Base-by-base conservation (phyloP, 2,329 filamentous ascomycete genomes). In the Ceratocystiopsis sp. region DNA sequence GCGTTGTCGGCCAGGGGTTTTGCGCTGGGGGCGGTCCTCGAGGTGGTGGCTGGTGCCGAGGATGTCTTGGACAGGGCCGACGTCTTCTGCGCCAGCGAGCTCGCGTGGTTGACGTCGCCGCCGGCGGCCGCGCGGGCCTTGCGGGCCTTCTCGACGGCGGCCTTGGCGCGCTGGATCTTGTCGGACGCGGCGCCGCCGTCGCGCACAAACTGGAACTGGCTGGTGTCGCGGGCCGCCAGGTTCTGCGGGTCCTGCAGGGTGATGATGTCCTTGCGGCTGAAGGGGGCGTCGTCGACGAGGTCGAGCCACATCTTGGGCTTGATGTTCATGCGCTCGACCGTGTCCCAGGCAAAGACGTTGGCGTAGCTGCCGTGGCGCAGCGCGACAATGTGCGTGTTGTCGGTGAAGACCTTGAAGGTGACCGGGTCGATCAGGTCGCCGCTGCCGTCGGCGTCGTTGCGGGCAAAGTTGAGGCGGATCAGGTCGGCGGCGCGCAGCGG, bases 311-410 rank as follows among this genome's bases (percentile, higher is more conserved):
- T 81, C 71, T 95, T 96, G 41, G 85, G 72, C 66, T 96, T 96
- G 61, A 98, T 80, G 59, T 98, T 98, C 65, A 98, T 75, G 53
- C 84, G 74, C 61, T 96, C 84, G 35, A 98, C 76, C 2, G 93
- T 98, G 55, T 98, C 93, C 75, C 81, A 95, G 1, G 87, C 79
- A 58, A 96, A 98, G 5, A 94, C 91, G 61, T 98, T 98, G 41
- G 89, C 89, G 45, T 87, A 89, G 44, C 70, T 81, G 43, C 75
- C 76, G 60, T 82, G 77, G 45, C 77, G 72, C 49, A 98, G 69
- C 15, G 87, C 89, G 38, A 96, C 84, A 46, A 98, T 84, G 60
- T 96, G 91, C 4, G 91, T 96, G 61, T 96, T 96, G 59, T 98
- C 86, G 39, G 91, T 98, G 55, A 98, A 85, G 37, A 93, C 83